Evolutionary conservation across 192 early-diverging fungal genomes (phyloP).

Genomic region (Chytriomyces sp.): DNA sequence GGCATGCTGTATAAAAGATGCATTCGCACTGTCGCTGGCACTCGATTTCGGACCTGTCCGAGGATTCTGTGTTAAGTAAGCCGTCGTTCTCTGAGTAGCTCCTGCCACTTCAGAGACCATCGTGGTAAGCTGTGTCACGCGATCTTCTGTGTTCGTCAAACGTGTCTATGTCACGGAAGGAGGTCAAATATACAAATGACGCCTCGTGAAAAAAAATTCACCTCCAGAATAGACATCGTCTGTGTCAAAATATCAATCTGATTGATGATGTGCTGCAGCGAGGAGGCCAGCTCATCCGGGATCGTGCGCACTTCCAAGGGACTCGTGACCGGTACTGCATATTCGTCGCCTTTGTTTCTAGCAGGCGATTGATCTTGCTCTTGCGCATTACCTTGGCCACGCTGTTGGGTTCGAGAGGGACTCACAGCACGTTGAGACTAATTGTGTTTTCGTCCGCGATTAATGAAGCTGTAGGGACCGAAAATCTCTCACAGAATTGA

Average conservation of each 20-base stretch:
- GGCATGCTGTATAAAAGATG: too few species aligned
- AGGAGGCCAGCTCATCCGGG: constrained; percentile 46
- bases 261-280: constrained; percentile 50
- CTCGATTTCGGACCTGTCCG: too few species aligned
- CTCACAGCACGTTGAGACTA: too few species aligned
- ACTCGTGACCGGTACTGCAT: constrained; percentile 7
- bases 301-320: constrained; percentile 39
- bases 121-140: constrained; percentile 42
- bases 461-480: too few species aligned
- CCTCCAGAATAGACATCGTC: constrained; percentile 63
- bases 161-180: constrained; percentile 54
- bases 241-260: constrained; percentile 64
- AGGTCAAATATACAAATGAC: too few species aligned
- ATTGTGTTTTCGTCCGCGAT: too few species aligned
- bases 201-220: constrained; percentile 21
- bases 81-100: not conserved
- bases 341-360: too few species aligned
- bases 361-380: too few species aligned
- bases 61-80: too few species aligned
- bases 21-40: too few species aligned
- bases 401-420: not conserved
- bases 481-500: not conserved
- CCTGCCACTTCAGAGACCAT: constrained; percentile 10
- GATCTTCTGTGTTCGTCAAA: constrained; percentile 56
- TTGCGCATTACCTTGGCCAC: too few species aligned